Base-by-base conservation (phyloP, 176 grass and related monocot genomes). In the Zoysia japonica region DNA sequence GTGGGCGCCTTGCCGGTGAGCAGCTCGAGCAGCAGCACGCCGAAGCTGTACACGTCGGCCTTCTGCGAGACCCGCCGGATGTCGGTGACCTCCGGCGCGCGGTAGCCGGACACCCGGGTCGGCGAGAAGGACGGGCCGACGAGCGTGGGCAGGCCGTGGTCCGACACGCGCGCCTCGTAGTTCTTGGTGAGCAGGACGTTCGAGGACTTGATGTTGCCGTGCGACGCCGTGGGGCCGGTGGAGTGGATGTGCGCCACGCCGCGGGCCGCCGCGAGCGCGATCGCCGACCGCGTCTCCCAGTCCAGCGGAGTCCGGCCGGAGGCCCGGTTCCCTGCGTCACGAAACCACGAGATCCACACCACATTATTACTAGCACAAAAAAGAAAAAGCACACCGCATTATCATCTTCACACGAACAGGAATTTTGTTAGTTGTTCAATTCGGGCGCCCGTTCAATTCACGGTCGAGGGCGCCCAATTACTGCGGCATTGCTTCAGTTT, bases 151-250 rank as follows among this genome's bases (percentile, higher is more conserved):
- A 98, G 96, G 74, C 92, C 92, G 74, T 98, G 96, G 86, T 98
- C 96, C 3, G 96, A 98, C 61, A 98, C 96, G 2, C 92, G 92
- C 1, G 92, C 91, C 80, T 92, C 88, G 68, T 95, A 89, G 44
- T 64, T 83, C 78, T 92, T 94, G 78, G 96, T 93, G 77, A 98
- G 92, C 50, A 98, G 96, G 40, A 98, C 88, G 81, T 98, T 98
- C 60, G 96, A 98, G 28, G 96, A 98, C 81, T 98, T 98, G 81
- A 98, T 94, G 86, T 98, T 98, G 83, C 96, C 96, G 51, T 98
- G 96, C 15, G 96, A 98, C 84, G 90, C 81, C 56, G 88, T 84
- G 1, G 92, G 84, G 0, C 44, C 36, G 1, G 83, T 88, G 9
- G 92, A 92, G 87, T 98, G 96, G 83, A 98, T 98, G 96, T 93